Percentiles rank a stretch among this genome's conserved stretches.
phyloP scores from a whole-genome alignment of 2,329 filamentous ascomycete genomes.

The Diaporthe ampelina region DNA sequence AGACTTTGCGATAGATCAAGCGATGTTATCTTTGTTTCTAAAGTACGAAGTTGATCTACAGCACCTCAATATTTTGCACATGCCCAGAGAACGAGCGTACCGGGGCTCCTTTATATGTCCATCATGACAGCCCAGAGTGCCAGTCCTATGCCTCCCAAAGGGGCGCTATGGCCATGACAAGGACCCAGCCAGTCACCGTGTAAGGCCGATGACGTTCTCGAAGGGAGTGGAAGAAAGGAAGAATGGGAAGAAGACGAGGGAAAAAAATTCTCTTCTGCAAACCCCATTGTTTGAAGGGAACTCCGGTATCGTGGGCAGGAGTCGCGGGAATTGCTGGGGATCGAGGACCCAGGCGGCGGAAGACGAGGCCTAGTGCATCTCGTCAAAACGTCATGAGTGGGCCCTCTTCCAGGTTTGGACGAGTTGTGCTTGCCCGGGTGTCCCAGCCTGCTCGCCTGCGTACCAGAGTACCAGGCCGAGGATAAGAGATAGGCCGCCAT shows the following conservation, averaged over 20 bases:
- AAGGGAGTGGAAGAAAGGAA: neutral
- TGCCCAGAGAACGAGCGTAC: neutral
- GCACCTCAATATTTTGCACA: too few relatives aligned
- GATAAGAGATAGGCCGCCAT: neutral
- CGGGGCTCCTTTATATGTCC: slow-evolving; percentile 7
- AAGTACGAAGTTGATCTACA: neutral
- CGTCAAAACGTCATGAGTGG: slow-evolving; percentile 28
- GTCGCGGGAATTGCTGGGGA: slow-evolving; percentile 13
- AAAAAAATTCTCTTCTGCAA: slow-evolving; percentile 10
- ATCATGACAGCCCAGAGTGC: neutral
- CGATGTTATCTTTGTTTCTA: neutral
- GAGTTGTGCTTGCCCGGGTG: neutral
- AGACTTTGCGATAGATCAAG: neutral
- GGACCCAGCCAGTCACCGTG: slow-evolving; percentile 22
- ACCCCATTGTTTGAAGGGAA: slow-evolving; percentile 24
- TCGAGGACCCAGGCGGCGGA: neutral
- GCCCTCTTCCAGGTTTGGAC: neutral
- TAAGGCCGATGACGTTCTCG: slow-evolving; percentile 21
- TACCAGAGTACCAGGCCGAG: neutral
- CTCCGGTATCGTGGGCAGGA: slow-evolving; percentile 23
- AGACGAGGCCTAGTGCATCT: neutral
- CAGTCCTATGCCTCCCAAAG: neutral
- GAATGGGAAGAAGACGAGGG: neutral
- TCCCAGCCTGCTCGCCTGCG: neutral
- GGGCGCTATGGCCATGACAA: slow-evolving; percentile 9